A percentile compares a stretch with the other conserved stretches of the same genome.
phyloP scores from a whole-genome alignment of 1,139 yeast genomes.

The Taphrina deformans region DNA sequence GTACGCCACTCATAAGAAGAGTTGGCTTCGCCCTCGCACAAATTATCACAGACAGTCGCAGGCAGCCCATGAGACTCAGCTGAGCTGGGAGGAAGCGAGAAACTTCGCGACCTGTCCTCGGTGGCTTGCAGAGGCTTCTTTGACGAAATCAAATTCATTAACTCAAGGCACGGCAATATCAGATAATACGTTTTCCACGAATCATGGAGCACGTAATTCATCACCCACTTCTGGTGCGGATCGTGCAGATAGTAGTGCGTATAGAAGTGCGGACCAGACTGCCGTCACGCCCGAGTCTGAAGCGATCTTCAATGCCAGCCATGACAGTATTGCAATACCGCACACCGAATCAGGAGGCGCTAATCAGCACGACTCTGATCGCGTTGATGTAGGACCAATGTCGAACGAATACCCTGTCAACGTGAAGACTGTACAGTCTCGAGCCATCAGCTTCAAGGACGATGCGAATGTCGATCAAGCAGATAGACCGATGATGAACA shows the following conservation, averaged over 20 bases:
- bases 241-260: no score
- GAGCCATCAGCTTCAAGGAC: background rate
- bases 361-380: background rate
- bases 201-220: background rate
- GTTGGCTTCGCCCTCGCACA: constrained; percentile 37
- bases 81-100: background rate
- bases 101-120: constrained; percentile 1
- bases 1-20: constrained; percentile 48
- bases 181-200: background rate
- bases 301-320: background rate
- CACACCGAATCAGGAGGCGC: background rate
- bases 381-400: background rate
- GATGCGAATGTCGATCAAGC: background rate
- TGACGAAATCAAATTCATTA: background rate
- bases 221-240: background rate
- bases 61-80: background rate
- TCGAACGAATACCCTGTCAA: background rate
- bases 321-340: background rate
- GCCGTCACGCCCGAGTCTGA: background rate
- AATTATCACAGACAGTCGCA: constrained; percentile 6
- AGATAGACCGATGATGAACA: background rate
- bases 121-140: constrained; percentile 12
- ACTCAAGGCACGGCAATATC: background rate
- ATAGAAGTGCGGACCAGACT: background rate
- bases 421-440: background rate